Evolutionary conservation across 1,139 yeast genomes (phyloP).

Genomic region (Nakaseomyces bracarensis): DNA sequence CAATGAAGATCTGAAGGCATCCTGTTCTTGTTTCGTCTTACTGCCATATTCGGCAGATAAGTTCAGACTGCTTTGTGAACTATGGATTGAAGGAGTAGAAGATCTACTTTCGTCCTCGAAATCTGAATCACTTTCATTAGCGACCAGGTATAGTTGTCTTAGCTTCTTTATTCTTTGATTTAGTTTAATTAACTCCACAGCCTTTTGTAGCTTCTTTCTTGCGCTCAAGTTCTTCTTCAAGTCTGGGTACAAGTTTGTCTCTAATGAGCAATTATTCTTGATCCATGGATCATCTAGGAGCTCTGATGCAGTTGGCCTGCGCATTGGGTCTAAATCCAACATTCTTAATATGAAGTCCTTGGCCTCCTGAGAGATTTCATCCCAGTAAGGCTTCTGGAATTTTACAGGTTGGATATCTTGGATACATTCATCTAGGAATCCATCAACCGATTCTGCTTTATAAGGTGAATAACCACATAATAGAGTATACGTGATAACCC

Average conservation of each 20-base stretch:
- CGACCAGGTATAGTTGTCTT: slow-evolving; percentile 39
- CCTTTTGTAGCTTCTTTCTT: slow-evolving; percentile 74
- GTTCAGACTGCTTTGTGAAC: slow-evolving; percentile 15
- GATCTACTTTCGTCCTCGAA: slow-evolving; percentile 15
- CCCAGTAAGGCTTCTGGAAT: slow-evolving; percentile 87
- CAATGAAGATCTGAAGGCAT: slow-evolving; percentile 29
- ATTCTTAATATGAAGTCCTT: slow-evolving; percentile 61
- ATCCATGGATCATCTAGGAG: slow-evolving; percentile 69
- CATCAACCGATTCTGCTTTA: slow-evolving; percentile 72
- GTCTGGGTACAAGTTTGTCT: slow-evolving; percentile 51
- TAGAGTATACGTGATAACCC: slow-evolving; percentile 83
- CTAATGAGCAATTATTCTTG: slow-evolving; percentile 43
- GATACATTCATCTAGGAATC: slow-evolving; percentile 73
- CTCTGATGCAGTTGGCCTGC: slow-evolving; percentile 59
- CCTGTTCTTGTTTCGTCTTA: slow-evolving; percentile 11
- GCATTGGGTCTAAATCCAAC: slow-evolving; percentile 53
- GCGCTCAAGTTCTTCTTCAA: slow-evolving; percentile 74
- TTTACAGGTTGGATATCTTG: slow-evolving; percentile 53
- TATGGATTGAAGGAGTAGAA: slow-evolving; percentile 12
- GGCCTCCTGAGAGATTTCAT: slow-evolving; percentile 64
- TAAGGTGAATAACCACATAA: slow-evolving; percentile 92
- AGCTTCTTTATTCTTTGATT: slow-evolving; percentile 64
- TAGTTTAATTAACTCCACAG: slow-evolving; percentile 71
- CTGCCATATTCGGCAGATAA: slow-evolving; percentile 8
- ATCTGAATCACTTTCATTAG: slow-evolving; percentile 40